Base-by-base conservation (phyloP, 805 yeast genomes). In the Candida odintsovae region DNA sequence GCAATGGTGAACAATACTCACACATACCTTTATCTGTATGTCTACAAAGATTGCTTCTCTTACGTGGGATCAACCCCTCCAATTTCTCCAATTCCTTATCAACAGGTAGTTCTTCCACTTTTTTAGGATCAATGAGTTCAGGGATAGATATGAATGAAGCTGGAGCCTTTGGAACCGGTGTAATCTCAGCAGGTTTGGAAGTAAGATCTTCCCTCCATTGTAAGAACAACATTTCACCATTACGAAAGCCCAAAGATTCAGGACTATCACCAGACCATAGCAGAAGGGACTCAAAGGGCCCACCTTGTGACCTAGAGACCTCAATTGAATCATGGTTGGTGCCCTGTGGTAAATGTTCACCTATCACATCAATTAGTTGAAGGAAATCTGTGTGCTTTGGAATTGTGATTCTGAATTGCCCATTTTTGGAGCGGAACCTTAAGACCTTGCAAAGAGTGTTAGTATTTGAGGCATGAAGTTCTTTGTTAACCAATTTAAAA, bases 21-120 rank as follows among this genome's bases (percentile, higher is more conserved):
- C 99, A 94, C 98, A 94, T 94, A 2, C 98, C 99, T 56, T 83
- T 84, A 35, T 83, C 92, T 3, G 92, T 86, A 63, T 94, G 99
- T 49, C 83, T 78, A 65, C 99, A 92, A 50, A 90, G 69, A 2
- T 64, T 56, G 1, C 88, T 77, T 51, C 71, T 74, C 33, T 70
- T 66, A 29, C 99, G 75, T 25, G 73, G 65, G 46, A 94, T 88
- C 46, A 85, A 69, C 0, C 99, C 99, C 39, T 77, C 76, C 45
- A 78, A 74, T 25, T 70, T 71, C 43, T 84, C 90, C 29, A 90
- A 70, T 11, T 61, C 62, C 42, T 76, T 76, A 64, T 94, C 99
- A 1, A 90, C 75, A 0, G 76, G 68, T 29, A 82, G 67, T 61
- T 87, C 94, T 35, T 66, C 65, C n/a, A 70, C 66, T 11, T 61